Evolutionary conservation across 257 asterid species (phyloP).

Genomic region (Solanum raphanifolium): DNA sequence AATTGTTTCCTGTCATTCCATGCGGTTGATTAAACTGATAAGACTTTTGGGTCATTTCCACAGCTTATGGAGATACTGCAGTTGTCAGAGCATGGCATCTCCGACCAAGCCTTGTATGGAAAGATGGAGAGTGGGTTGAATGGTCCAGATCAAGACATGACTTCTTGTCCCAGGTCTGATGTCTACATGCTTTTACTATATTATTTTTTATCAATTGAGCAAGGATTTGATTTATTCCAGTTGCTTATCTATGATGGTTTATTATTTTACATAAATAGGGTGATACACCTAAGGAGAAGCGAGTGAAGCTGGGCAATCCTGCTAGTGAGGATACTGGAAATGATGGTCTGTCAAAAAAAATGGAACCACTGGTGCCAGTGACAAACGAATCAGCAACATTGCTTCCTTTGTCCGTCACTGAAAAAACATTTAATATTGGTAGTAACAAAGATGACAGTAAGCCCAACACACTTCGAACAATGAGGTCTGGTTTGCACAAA

Average conservation of each 20-base stretch:
- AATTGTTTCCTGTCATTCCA: neutral
- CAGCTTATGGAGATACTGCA: constrained; percentile 56
- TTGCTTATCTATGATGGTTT: neutral
- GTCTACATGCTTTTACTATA: neutral
- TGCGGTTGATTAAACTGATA: neutral
- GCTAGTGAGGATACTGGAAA: constrained; percentile 40
- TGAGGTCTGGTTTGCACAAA: constrained; percentile 70
- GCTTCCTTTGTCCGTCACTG: constrained; percentile 52
- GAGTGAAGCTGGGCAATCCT: constrained; percentile 49
- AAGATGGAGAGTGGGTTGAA: constrained; percentile 79
- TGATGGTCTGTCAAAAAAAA: constrained; percentile 27
- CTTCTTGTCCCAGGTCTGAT: constrained; percentile 45
- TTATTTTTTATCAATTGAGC: neutral
- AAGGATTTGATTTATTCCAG: neutral
- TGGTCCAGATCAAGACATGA: constrained; percentile 41
- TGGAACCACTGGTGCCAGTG: constrained; percentile 28
- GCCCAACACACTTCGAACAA: constrained; percentile 37
- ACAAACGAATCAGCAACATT: constrained; percentile 33
- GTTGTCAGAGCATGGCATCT: constrained; percentile 67
- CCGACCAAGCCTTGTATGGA: constrained; percentile 79
- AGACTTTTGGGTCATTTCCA: constrained; percentile 5
- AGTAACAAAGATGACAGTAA: constrained; percentile 40
- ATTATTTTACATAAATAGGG: constrained; percentile 39
- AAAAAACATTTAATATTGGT: constrained; percentile 53
- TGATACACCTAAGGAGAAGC: constrained; percentile 72